Percentiles rank a stretch among this genome's conserved stretches.
phyloP scores from a whole-genome alignment of 345 rosid species.

The Nasturtium officinale region DNA sequence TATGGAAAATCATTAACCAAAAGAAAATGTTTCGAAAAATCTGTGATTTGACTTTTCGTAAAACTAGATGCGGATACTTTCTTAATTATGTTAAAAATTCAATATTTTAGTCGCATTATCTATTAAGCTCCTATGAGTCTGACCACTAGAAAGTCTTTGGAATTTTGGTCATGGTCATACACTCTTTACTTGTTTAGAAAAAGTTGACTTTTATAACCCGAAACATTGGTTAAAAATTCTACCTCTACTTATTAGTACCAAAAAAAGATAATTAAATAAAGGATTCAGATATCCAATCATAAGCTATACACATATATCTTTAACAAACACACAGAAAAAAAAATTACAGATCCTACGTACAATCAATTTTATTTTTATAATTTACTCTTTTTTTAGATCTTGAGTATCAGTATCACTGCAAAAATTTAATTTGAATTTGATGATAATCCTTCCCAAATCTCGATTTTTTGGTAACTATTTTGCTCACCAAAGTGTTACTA shows the following conservation, averaged over 20 bases:
- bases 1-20: slow-evolving; percentile 27
- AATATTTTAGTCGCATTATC: slow-evolving; percentile 6
- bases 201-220: neutral
- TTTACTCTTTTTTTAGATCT: neutral
- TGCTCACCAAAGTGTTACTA: neutral
- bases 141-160: slow-evolving; percentile 8
- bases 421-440: neutral
- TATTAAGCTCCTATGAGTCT: neutral
- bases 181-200: slow-evolving; percentile 16
- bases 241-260: neutral
- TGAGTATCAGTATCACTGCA: neutral
- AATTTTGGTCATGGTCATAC: slow-evolving; percentile 24
- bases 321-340: no score
- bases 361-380: neutral
- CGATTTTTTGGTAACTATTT: neutral
- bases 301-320: no score
- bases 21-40: neutral
- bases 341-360: no score
- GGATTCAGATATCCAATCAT: no score
- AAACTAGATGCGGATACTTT: neutral
- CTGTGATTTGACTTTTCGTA: slow-evolving; percentile 21
- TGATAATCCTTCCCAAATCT: neutral
- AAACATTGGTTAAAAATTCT: neutral
- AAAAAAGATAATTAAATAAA: no score
- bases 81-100: neutral